phyloP scores from a whole-genome alignment of 2,329 filamentous ascomycete species.

The Colletotrichum shisoi region DNA sequence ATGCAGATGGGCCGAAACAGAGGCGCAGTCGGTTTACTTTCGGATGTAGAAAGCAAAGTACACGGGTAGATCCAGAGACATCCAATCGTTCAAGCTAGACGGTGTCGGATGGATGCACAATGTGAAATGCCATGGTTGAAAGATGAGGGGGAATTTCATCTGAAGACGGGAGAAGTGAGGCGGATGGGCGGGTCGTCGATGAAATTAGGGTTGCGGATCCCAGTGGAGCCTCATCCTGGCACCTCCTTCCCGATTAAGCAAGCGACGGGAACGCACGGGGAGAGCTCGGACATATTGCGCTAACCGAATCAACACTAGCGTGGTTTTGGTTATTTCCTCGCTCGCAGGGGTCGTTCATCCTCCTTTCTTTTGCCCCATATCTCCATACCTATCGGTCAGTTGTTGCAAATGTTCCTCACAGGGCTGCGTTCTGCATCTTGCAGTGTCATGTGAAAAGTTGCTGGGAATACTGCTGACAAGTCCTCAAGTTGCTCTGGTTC shows the following conservation, averaged over 20 bases:
- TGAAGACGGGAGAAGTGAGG: conserved; percentile 3
- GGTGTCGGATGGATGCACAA: conserved; percentile 3
- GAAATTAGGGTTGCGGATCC: conserved; percentile 1
- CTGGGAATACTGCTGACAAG: not conserved
- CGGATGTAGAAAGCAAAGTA: conserved; percentile 1
- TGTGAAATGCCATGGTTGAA: conserved; percentile 20
- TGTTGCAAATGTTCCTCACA: not conserved
- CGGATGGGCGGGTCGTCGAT: not conserved
- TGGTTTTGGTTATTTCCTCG: not conserved
- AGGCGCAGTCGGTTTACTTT: conserved; percentile 5
- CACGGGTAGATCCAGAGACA: not conserved
- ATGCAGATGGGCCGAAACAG: not conserved
- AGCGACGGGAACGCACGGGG: not conserved
- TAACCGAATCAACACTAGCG: not conserved
- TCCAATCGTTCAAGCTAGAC: not conserved
- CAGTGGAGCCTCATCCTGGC: not conserved
- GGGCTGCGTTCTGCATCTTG: not conserved
- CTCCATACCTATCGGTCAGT: not conserved
- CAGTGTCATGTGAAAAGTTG: too few species aligned
- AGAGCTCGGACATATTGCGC: not conserved
- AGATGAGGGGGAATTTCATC: not conserved
- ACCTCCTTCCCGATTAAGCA: not conserved
- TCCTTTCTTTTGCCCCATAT: not conserved
- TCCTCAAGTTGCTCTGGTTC: too few species aligned
- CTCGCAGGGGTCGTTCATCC: not conserved